phyloP scores from a whole-genome alignment of 1,139 yeast genomes.

The Scheffersomyces segobiensis region DNA sequence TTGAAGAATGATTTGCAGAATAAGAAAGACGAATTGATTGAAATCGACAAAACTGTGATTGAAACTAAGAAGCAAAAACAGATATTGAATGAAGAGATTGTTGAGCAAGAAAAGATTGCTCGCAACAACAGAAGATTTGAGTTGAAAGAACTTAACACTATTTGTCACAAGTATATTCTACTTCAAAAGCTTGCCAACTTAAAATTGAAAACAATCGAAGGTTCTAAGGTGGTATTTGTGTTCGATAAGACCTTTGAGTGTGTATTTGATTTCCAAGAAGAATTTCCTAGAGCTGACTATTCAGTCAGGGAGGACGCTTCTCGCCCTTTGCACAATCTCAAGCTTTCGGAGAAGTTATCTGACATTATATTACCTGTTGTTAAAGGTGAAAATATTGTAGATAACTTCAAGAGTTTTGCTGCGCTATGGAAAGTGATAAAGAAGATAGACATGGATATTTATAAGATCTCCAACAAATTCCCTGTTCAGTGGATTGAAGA shows the following conservation, averaged over 20 bases:
- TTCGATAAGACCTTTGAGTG: slow-evolving; percentile 17
- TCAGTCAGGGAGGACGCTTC: neutral
- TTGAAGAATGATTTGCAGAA: slow-evolving; percentile 11
- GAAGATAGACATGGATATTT: slow-evolving; percentile 28
- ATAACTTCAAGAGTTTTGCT: slow-evolving; percentile 17
- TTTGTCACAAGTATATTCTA: slow-evolving; percentile 23
- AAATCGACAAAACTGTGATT: slow-evolving; percentile 13
- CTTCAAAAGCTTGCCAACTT: slow-evolving; percentile 25
- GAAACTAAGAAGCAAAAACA: slow-evolving; percentile 5
- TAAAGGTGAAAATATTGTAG: slow-evolving; percentile 7
- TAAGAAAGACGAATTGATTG: slow-evolving; percentile 11
- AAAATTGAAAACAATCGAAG: slow-evolving; percentile 13
- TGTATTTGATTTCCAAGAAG: slow-evolving; percentile 13
- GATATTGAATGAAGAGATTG: slow-evolving; percentile 15
- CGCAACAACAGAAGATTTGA: slow-evolving; percentile 25
- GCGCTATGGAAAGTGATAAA: slow-evolving; percentile 21
- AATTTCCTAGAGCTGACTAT: neutral
- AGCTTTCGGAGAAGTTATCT: neutral
- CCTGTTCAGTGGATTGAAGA: slow-evolving; percentile 21
- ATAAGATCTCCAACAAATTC: slow-evolving; percentile 27
- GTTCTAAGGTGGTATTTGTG: slow-evolving; percentile 11
- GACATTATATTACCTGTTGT: neutral
- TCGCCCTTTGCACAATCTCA: neutral
- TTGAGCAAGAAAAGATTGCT: slow-evolving; percentile 14
- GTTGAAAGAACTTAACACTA: slow-evolving; percentile 22